Percentiles rank a stretch among this genome's conserved stretches.
phyloP scores from a whole-genome alignment of 129 eudicot species.

The Smallanthus sonchifolius region DNA sequence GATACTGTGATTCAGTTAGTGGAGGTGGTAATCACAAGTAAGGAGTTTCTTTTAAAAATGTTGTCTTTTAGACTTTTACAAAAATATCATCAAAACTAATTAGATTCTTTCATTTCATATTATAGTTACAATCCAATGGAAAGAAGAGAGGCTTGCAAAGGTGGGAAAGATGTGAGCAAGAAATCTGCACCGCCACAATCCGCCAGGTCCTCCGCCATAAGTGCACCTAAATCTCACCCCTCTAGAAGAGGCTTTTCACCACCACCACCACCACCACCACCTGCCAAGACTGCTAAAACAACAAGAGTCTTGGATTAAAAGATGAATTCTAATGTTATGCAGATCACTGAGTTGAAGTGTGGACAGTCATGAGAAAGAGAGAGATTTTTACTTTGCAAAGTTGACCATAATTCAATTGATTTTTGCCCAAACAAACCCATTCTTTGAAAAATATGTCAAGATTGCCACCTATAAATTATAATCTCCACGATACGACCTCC shows the following conservation, averaged over 20 bases:
- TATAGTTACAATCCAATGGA: constrained; percentile 81
- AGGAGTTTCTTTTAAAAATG: not conserved
- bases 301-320: constrained; percentile 1
- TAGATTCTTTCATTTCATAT: not conserved
- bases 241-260: constrained; percentile 53
- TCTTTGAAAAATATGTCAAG: too few relatives aligned
- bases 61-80: too few relatives aligned
- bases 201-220: constrained; percentile 36
- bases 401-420: too few relatives aligned
- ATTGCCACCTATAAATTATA: too few relatives aligned
- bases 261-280: constrained; percentile 42
- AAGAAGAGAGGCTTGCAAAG: constrained; percentile 84
- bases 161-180: constrained; percentile 64
- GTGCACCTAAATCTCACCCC: constrained; percentile 47
- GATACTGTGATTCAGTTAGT: constrained; percentile 74
- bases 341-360: constrained; percentile 85
- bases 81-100: not conserved
- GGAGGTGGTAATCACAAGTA: constrained; percentile 66
- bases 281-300: constrained; percentile 51
- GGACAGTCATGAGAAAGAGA: constrained; percentile 79
- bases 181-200: constrained; percentile 58
- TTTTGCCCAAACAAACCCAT: too few relatives aligned
- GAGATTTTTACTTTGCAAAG: constrained; percentile 96
- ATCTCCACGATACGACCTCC: too few relatives aligned
- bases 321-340: constrained; percentile 18